These are phyloP conservation scores for Flaveria bidentis DNA, from an alignment of 129 eudicot genomes.

Conservation along the genomic window DNA sequence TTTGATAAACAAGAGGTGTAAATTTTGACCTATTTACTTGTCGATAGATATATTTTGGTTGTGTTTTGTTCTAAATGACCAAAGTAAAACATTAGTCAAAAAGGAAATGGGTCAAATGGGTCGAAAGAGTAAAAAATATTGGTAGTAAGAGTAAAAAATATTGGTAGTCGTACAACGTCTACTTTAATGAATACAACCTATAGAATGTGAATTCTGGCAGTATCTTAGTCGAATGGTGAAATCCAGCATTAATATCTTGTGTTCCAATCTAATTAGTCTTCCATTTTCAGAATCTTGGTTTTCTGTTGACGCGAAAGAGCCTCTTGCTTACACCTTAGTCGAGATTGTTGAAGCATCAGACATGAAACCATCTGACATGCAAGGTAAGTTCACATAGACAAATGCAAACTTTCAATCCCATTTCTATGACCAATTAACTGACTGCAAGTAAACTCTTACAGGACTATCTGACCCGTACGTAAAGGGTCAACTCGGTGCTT, in stretches of 20 bases:
- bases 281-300: constrained; percentile 67
- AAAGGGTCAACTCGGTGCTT: constrained; percentile 86
- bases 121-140: not conserved
- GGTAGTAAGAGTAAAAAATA: not conserved
- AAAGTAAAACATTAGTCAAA: not conserved
- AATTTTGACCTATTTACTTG: too few relatives aligned
- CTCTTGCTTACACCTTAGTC: constrained; percentile 66
- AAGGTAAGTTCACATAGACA: constrained; percentile 49
- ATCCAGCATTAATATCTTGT: not conserved
- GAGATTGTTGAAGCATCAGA: constrained; percentile 83
- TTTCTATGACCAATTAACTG: not conserved
- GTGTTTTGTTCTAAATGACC: not conserved
- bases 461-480: constrained; percentile 95
- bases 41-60: not conserved
- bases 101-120: not conserved
- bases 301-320: constrained; percentile 82
- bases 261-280: not conserved
- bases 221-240: not conserved
- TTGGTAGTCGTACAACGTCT: not conserved
- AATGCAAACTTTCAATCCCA: not conserved
- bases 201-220: not conserved
- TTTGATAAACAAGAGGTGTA: not conserved
- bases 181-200: not conserved
- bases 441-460: constrained; percentile 33
- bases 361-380: constrained; percentile 79